Conservation (phyloP, 495 filamentous ascomycete species). For the Delitschia confertaspora region DNA sequence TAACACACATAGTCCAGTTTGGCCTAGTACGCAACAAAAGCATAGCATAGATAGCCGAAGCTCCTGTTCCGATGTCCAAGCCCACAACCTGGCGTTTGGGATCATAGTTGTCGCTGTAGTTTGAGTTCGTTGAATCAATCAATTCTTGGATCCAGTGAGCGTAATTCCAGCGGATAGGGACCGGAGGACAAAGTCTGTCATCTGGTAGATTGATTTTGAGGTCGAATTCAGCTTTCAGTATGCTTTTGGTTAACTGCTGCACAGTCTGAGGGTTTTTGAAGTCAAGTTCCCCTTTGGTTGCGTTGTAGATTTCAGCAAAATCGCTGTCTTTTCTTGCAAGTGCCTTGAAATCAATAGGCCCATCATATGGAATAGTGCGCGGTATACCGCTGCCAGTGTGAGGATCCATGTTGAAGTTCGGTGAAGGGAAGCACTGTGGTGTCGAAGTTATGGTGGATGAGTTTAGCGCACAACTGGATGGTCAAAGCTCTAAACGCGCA, state of each 20-base stretch:
- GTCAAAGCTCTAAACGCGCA: too few species aligned
- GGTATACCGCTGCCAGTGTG: neutral
- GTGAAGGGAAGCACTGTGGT: too few species aligned
- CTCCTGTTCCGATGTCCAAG: conserved; percentile 85
- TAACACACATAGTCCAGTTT: conserved; percentile 43
- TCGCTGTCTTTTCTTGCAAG: conserved; percentile 49
- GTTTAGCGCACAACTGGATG: too few species aligned
- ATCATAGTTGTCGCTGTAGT: conserved; percentile 48
- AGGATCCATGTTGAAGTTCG: too few species aligned
- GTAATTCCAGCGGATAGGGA: conserved; percentile 61
- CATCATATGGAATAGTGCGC: conserved; percentile 40
- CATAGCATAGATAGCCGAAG: conserved; percentile 84
- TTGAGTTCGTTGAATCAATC: conserved; percentile 59
- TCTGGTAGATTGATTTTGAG: conserved; percentile 60
- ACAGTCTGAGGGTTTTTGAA: conserved; percentile 73
- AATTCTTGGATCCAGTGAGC: conserved; percentile 83
- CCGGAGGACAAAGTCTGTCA: conserved; percentile 84
- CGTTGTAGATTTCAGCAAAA: conserved; percentile 44
- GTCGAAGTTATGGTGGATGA: too few species aligned
- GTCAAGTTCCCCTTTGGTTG: conserved; percentile 56
- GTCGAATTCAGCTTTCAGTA: conserved; percentile 68
- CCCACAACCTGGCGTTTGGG: conserved; percentile 52
- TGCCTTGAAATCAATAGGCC: conserved; percentile 53
- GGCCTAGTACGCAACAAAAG: conserved; percentile 61
- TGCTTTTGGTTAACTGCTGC: conserved; percentile 66